Conservation (phyloP, 768 basidiomycete genomes). For the Suillus spraguei region DNA sequence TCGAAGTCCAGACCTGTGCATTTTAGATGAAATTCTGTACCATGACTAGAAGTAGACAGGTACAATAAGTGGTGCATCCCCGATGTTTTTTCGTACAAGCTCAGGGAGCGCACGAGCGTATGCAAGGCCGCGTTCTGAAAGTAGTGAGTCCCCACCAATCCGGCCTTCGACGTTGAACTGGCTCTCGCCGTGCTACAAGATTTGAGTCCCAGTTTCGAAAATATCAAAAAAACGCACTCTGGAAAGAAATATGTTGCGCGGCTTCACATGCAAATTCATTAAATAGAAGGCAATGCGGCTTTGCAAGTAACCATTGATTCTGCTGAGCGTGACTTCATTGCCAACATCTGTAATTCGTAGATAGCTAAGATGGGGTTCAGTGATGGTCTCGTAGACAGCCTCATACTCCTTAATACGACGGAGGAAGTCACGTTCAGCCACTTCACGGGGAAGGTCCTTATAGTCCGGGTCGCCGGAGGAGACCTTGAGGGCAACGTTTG, state of each 20-base stretch:
- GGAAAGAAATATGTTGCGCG: slow-evolving; percentile 94
- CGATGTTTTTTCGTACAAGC: slow-evolving; percentile 88
- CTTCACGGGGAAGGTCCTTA: slow-evolving; percentile 81
- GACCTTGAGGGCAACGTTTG: slow-evolving; percentile 96
- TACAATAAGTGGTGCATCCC: slow-evolving; percentile 76
- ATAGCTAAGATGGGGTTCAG: slow-evolving; percentile 88
- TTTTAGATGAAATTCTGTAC: not conserved
- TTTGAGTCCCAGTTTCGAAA: slow-evolving; percentile 12
- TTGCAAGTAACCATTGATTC: slow-evolving; percentile 94
- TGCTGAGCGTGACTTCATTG: slow-evolving; percentile 78
- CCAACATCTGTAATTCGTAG: slow-evolving; percentile 94
- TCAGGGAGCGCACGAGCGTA: slow-evolving; percentile 88
- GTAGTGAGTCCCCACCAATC: slow-evolving; percentile 94
- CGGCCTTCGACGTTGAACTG: slow-evolving; percentile 95
- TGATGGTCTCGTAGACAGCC: slow-evolving; percentile 92
- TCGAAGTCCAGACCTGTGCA: slow-evolving; percentile 96
- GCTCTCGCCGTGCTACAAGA: slow-evolving; percentile 92
- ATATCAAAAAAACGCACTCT: slow-evolving; percentile 57
- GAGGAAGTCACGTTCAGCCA: slow-evolving; percentile 88
- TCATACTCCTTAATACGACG: slow-evolving; percentile 93
- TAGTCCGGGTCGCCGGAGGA: slow-evolving; percentile 98
- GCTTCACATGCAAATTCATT: slow-evolving; percentile 98
- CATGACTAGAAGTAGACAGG: not conserved
- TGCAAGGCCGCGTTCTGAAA: slow-evolving; percentile 82
- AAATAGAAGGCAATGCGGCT: slow-evolving; percentile 98